Conservation (phyloP, 768 basidiomycete genomes). For the Xerocomus spinulosus region DNA sequence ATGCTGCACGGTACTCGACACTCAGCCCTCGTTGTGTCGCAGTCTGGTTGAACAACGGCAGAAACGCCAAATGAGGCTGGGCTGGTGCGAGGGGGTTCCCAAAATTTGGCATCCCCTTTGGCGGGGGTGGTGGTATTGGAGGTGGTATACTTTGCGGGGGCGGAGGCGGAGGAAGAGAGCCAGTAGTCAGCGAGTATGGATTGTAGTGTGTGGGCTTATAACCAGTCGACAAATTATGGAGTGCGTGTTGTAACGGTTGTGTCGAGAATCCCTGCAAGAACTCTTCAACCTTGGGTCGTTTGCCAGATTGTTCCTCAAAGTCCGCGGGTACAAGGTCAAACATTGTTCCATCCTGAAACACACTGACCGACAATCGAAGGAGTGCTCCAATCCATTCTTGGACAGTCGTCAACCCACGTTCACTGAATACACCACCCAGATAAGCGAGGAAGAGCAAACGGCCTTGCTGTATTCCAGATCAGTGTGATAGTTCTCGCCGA, state of each 20-base stretch:
- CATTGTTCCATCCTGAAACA: conserved; percentile 13
- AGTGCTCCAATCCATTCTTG: conserved; percentile 53
- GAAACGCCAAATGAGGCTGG: conserved; percentile 58
- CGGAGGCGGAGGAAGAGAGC: conserved; percentile 14
- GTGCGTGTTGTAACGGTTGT: conserved; percentile 22
- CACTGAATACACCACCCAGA: conserved; percentile 57
- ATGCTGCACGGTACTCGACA: conserved; percentile 56
- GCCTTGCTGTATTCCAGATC: conserved; percentile 43
- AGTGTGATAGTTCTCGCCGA: conserved; percentile 12
- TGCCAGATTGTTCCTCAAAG: conserved; percentile 28
- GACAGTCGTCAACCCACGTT: conserved; percentile 48
- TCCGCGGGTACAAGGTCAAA: conserved; percentile 20
- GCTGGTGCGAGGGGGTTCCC: conserved; percentile 61
- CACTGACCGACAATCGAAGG: conserved; percentile 25
- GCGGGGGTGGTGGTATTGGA: conserved; percentile 36
- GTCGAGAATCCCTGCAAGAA: conserved; percentile 29
- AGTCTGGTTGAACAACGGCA: conserved; percentile 72
- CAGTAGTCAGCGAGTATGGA: conserved; percentile 20
- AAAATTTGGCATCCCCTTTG: conserved; percentile 26
- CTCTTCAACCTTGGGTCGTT: conserved; percentile 29
- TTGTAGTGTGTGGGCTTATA: conserved; percentile 30
- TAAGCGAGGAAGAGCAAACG: conserved; percentile 59
- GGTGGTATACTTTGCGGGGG: conserved; percentile 29
- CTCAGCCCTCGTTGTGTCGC: conserved; percentile 60
- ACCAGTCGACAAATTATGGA: conserved; percentile 8